phyloP scores from a whole-genome alignment of 2,329 filamentous ascomycete genomes.

The Trichoderma sp. region DNA sequence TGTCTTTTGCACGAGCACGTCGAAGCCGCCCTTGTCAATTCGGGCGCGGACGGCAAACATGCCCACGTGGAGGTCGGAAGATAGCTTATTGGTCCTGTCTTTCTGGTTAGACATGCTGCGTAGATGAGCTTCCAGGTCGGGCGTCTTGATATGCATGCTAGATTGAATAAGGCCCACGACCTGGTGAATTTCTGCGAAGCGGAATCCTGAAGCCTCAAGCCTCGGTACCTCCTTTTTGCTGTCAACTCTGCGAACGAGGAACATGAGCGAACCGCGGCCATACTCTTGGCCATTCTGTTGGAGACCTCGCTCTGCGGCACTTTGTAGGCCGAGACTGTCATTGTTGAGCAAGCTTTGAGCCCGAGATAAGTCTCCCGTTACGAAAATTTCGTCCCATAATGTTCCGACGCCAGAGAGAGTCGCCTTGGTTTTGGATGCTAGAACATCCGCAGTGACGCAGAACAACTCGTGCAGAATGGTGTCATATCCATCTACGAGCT shows the following conservation, averaged over 20 bases:
- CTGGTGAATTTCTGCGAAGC: slow-evolving; percentile 73
- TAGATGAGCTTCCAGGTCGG: slow-evolving; percentile 65
- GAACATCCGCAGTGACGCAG: slow-evolving; percentile 74
- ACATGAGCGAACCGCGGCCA: slow-evolving; percentile 78
- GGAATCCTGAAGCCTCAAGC: slow-evolving; percentile 72
- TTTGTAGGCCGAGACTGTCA: slow-evolving; percentile 34
- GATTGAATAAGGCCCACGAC: slow-evolving; percentile 70
- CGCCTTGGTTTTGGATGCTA: slow-evolving; percentile 69
- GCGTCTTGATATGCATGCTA: slow-evolving; percentile 72
- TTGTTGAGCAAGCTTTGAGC: slow-evolving; percentile 15
- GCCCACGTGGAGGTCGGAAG: slow-evolving; percentile 60
- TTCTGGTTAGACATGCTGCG: slow-evolving; percentile 66
- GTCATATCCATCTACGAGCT: slow-evolving; percentile 70
- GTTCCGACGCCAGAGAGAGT: slow-evolving; percentile 67
- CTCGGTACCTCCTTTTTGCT: slow-evolving; percentile 61
- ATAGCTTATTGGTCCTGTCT: slow-evolving; percentile 50
- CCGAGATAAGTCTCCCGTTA: slow-evolving; percentile 55
- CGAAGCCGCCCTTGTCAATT: slow-evolving; percentile 60
- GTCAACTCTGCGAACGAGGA: slow-evolving; percentile 70
- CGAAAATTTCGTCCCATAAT: slow-evolving; percentile 75
- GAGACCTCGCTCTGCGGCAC: slow-evolving; percentile 49
- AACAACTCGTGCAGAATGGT: slow-evolving; percentile 81
- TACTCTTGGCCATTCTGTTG: slow-evolving; percentile 43
- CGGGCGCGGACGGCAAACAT: slow-evolving; percentile 61
- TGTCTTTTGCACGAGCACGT: slow-evolving; percentile 62